Evolutionary conservation across 768 basidiomycete genomes (phyloP), one percentile per base, ranked within the genome.

Genomic region (Leccinum obscurum): DNA sequence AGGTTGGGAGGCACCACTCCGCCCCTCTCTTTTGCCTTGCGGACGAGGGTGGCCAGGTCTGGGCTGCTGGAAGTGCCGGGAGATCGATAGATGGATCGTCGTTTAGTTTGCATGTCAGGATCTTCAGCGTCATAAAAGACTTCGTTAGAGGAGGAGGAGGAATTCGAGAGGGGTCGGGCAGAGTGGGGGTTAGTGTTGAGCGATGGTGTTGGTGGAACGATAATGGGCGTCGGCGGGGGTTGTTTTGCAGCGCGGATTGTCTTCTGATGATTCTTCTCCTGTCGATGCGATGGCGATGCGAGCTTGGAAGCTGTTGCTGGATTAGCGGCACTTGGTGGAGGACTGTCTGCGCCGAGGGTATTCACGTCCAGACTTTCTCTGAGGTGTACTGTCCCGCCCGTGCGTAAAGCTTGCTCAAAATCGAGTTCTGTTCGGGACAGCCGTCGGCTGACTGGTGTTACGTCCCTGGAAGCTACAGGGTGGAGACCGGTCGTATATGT

Each of bases 51-150:
- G 4, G 92, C 92, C 22, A 97, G 80, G 75, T 98, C 95, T 28
- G 95, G 95, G 70, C 90, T 93, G 66, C 90, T 92, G 35, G 93
- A 90, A 8, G 93, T 95, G 48, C 93, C 95, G 11, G 90, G 82
- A 20, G 91, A 89, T 59, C 95, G 82, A 72, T 94, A 95, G 78
- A 97, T 85, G 63, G 90, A 92, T 54, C 92, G 84, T 50, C 92
- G 83, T 72, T 90, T 90, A 8, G 83, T 85, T 67, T 88, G 86
- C 68, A 84, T 81, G 66, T 89, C 88, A 10, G 74, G 66, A 70
- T 89, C 87, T 62, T 88, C 86, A 37, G 82, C 79, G 73, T 90
- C 88, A 73, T 80, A 81, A 68, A 83, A 83, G 50, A 87, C 69
- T 60, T 88, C 86, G 67, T 81, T 77, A 28, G 82, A 82, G 44